Conservation (phyloP, 208 protist genomes). For the Trypanosoma mega region DNA sequence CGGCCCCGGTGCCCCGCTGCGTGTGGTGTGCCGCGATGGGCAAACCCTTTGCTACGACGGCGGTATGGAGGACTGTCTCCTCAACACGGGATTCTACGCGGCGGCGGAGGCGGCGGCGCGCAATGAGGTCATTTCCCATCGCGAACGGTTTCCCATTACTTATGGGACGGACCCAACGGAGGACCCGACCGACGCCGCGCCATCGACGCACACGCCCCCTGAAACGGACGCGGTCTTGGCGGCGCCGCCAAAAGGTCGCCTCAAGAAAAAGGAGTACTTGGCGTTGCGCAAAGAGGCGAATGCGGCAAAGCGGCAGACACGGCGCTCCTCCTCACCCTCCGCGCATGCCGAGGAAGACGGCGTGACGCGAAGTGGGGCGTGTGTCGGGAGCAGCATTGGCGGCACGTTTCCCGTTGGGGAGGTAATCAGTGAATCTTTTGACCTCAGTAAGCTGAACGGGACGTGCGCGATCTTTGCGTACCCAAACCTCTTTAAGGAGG, state of each 20-base stretch:
- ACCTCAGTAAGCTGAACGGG: conserved; percentile 80
- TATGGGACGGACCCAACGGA: neutral
- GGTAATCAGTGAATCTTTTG: conserved; percentile 87
- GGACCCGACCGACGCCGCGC: conserved; percentile 1
- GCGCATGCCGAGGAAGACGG: conserved; percentile 7
- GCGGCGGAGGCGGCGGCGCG: conserved; percentile 56
- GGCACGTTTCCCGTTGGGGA: conserved; percentile 91
- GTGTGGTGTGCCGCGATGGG: conserved; percentile 45
- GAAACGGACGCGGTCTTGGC: conserved; percentile 10
- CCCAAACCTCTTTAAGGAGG: conserved; percentile 70
- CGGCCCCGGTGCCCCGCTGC: conserved; percentile 54
- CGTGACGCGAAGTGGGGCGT: conserved; percentile 33
- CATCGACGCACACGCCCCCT: no score
- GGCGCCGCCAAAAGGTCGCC: conserved; percentile 33
- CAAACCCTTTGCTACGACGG: conserved; percentile 67
- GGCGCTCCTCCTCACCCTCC: conserved; percentile 1
- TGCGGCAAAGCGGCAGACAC: conserved; percentile 50
- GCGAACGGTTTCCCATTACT: conserved; percentile 48
- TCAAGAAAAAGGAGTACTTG: conserved; percentile 85
- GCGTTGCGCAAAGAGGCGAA: conserved; percentile 39
- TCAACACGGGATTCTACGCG: conserved; percentile 86
- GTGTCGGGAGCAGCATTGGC: conserved; percentile 81
- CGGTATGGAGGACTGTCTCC: conserved; percentile 83
- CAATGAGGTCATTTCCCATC: conserved; percentile 62
- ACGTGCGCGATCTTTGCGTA: conserved; percentile 82